Evolutionary conservation across 148 eudicot species (phyloP), one percentile per base, ranked within the genome.

Genomic region (Rhododendron ferrugineum): DNA sequence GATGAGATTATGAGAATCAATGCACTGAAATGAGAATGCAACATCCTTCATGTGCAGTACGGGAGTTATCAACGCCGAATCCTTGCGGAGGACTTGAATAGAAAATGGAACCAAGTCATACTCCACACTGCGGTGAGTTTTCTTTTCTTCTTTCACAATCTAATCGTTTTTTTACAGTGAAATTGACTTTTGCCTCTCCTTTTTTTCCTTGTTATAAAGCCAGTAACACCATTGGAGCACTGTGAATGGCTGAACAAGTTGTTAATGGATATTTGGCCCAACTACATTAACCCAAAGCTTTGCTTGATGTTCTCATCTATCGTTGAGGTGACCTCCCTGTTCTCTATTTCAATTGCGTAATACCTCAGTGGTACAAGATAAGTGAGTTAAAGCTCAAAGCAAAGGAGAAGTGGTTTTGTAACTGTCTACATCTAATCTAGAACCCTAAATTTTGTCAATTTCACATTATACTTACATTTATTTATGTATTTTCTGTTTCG

Each of bases 221-320:
- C 95, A 70, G 89, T 88, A 60, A 97, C 99, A 82, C 95, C 99
- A 42, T 81, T 94, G 91, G 99, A 97, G 87, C 97, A 92, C 83
- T 97, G 98, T 89, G 95, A 94, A 87, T 97, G 99, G 99, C 91
- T 97, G 86, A 95, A 95, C 93, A 97, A 93, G 93, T 91, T 97
- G 85, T 82, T 97, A 79, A 86, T 86, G 85, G 96, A 94, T 85
- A 85, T 97, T 84, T 97, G 99, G 99, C 91, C 96, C 49, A 88
- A 90, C 81, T 97, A 87, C 88, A 90, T 97, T 62, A 93, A 91
- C 88, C 95, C 94, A 26, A 94, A 87, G 94, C 86, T 97, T 86
- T 97, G 97, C 54, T 86, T 86, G 75, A 93, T 84, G 89, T 92
- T 97, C 82, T 91, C 94, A 37, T 89, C 94, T 77, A 82, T 91